Base-by-base conservation (phyloP, 176 grass and related monocot genomes). In the Olyra latifolia region DNA sequence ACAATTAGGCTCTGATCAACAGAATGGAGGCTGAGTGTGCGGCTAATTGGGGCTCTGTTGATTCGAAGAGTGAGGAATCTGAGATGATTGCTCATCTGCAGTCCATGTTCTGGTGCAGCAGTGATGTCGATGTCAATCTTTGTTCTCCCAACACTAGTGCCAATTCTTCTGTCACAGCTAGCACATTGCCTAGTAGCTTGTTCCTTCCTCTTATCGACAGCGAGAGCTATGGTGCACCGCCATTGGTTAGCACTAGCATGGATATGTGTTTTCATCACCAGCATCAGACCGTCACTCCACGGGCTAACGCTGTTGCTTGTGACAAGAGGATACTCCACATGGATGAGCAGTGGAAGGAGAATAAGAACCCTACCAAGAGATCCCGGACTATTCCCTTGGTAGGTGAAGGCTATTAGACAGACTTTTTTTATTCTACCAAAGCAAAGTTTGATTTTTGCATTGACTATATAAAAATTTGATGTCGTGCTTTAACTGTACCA, bases 51-150 rank as follows among this genome's bases (percentile, higher is more conserved):
- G 56, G 77, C 63, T 29, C 49, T 7, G 35, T 14, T 10, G 38
- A 80, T 56, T 48, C 35, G 11, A 80, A 14, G 14, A 74, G 52
- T 1, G 86, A 88, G 60, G 80, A 84, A 72, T 88, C 86, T 79
- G 86, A 88, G 68, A 84, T 84, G 80, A 79, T 84, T 84, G 75
- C 75, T 68, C 81, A 88, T 30, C 60, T 88, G 50, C 61, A 84
- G 61, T 84, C 86, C 19, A 88, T 88, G 81, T 80, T 84, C 42
- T 88, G 80, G 80, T 38, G 68, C 80, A 65, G 62, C 74, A 79
- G 10, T 43, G 43, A 67, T 43, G 59, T 47, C 83, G 80, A 65
- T 79, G 22, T 8, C 50, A 68, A 72, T 50, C 12, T 74, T 60
- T 58, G 50, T n/a, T 79, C 80, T 84, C 50, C 67, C 13, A 66